A percentile compares a stretch with the other conserved stretches of the same genome.
These are phyloP conservation scores for Saccharomyces uvarum DNA, from an alignment of 1,139 yeast species.

Conservation along the genomic window DNA sequence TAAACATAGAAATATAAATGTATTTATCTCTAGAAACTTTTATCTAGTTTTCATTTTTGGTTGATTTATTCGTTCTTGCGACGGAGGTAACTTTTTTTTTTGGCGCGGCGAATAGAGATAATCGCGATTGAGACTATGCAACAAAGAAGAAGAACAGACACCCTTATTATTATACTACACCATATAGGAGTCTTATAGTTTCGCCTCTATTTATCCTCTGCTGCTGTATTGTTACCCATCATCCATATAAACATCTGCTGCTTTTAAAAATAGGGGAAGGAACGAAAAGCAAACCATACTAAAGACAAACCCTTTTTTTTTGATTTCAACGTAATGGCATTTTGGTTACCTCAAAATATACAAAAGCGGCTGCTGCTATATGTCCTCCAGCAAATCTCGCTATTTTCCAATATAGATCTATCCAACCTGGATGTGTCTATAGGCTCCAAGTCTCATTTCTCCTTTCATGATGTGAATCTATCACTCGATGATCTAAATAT, in stretches of 20 bases:
- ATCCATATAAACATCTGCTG: not conserved
- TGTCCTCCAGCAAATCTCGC: constrained; percentile 71
- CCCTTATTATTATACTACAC: not conserved
- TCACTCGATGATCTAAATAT: constrained; percentile 66
- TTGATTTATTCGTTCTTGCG: not conserved
- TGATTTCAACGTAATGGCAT: constrained; percentile 38
- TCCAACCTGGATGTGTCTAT: constrained; percentile 76
- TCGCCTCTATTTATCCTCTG: not conserved
- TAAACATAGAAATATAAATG: not conserved
- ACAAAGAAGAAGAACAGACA: not conserved
- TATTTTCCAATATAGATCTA: constrained; percentile 74
- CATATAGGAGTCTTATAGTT: not conserved
- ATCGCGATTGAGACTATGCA: not conserved
- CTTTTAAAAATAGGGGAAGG: not conserved
- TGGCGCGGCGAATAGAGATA: not conserved
- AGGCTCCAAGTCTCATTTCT: constrained; percentile 47
- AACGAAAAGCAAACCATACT: not conserved
- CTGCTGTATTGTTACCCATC: not conserved
- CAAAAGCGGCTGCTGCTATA: constrained; percentile 75
- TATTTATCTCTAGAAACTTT: not conserved
- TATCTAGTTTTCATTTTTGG: not conserved
- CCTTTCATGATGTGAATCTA: constrained; percentile 55
- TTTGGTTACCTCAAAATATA: constrained; percentile 78
- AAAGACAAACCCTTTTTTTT: not conserved
- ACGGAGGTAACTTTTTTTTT: not conserved